phyloP scores from a whole-genome alignment of 208 protist species.

The Leishmania turanica region DNA sequence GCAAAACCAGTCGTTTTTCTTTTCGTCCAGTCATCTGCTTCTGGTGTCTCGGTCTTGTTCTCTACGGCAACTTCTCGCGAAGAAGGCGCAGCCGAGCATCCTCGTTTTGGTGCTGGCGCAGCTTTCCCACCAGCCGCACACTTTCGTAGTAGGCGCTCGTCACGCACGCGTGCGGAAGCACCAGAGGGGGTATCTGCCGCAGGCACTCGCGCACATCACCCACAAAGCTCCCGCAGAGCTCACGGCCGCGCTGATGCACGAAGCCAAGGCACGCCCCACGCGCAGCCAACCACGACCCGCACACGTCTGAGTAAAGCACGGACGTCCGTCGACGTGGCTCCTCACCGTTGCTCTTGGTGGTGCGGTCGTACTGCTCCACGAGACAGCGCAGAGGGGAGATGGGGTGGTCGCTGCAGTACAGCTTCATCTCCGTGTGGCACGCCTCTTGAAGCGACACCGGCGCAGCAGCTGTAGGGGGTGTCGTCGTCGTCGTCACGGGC shows the following conservation, averaged over 20 bases:
- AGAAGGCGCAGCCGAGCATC: slow-evolving; percentile 17
- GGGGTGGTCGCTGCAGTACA: slow-evolving; percentile 22
- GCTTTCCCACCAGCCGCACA: slow-evolving; percentile 59
- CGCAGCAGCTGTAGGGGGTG: neutral
- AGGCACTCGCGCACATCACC: slow-evolving; percentile 59
- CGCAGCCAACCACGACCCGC: slow-evolving; percentile 59
- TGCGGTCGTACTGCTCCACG: slow-evolving; percentile 26
- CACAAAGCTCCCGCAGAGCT: slow-evolving; percentile 27
- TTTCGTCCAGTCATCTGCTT: neutral
- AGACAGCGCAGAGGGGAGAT: slow-evolving; percentile 29
- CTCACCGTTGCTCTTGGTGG: neutral
- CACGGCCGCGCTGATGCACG: slow-evolving; percentile 32
- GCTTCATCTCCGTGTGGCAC: slow-evolving; percentile 31
- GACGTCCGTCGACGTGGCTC: neutral
- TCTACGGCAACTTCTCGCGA: neutral
- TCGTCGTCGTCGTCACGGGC: neutral
- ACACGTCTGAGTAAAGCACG: slow-evolving; percentile 35
- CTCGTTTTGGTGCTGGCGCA: slow-evolving; percentile 31
- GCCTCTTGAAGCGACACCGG: slow-evolving; percentile 27
- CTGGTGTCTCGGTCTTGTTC: neutral
- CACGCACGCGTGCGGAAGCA: slow-evolving; percentile 51
- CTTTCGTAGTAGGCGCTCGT: slow-evolving; percentile 78
- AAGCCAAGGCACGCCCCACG: slow-evolving; percentile 58
- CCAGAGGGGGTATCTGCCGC: slow-evolving; percentile 40
- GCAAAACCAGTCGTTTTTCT: neutral